phyloP scores from a whole-genome alignment of 139 green algal genomes.

The Chlorella vulgaris region DNA sequence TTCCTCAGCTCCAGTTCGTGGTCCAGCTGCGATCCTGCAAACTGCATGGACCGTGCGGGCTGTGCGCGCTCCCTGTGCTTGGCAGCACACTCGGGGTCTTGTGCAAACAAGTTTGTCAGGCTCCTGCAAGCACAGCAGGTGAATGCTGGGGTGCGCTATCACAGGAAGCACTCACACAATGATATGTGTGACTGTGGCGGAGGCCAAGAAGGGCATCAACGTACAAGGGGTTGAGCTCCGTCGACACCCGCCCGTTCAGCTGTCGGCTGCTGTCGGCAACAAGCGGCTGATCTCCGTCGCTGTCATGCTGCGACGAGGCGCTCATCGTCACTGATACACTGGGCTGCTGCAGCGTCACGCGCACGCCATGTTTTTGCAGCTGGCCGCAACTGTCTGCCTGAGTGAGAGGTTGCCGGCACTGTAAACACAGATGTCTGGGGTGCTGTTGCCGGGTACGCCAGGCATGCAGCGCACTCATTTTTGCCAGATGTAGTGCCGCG shows the following conservation, averaged over 20 bases:
- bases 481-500: no score
- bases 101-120: conserved; percentile 37
- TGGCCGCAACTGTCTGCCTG: no score
- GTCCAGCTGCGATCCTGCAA: conserved; percentile 29
- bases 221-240: conserved; percentile 15
- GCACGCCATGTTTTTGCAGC: no score
- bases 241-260: neutral
- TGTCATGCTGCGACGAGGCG: neutral
- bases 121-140: conserved; percentile 27
- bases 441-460: no score
- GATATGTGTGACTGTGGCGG: no score
- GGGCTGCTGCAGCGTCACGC: neutral
- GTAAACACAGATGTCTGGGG: no score
- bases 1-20: conserved; percentile 40
- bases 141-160: neutral
- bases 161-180: no score
- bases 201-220: no score
- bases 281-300: neutral
- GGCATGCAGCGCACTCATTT: no score
- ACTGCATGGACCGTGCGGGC: neutral
- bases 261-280: neutral
- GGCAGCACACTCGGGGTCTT: conserved; percentile 26
- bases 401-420: no score
- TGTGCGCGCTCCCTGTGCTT: neutral
- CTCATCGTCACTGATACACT: neutral